phyloP scores from a whole-genome alignment of 495 filamentous ascomycete genomes.

The Chaetomium cochliodes region DNA sequence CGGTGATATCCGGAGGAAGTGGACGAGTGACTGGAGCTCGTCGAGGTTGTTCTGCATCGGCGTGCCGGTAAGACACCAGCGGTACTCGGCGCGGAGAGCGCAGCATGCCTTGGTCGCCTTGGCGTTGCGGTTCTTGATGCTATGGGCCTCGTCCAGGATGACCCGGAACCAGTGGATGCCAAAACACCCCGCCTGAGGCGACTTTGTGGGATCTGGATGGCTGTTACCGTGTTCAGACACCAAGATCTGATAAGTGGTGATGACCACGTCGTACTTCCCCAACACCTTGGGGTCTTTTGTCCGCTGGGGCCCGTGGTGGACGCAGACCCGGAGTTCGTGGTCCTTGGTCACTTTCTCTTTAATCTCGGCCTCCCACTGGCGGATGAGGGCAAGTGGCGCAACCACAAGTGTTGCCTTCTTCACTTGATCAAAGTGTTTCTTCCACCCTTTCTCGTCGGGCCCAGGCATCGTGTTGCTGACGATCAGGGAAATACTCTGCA shows the following conservation, averaged over 20 bases:
- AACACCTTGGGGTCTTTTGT: constrained; percentile 74
- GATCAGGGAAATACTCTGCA: constrained; percentile 79
- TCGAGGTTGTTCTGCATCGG: constrained; percentile 99
- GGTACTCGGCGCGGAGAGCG: constrained; percentile 74
- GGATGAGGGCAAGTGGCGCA: constrained; percentile 91
- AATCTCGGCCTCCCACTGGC: constrained; percentile 95
- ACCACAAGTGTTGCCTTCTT: constrained; percentile 85
- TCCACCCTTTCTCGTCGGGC: constrained; percentile 49
- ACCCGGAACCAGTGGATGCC: constrained; percentile 92
- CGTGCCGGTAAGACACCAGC: constrained; percentile 95
- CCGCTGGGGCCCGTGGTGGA: constrained; percentile 86
- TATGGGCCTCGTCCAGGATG: constrained; percentile 94
- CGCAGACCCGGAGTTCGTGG: constrained; percentile 71
- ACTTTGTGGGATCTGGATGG: constrained; percentile 46
- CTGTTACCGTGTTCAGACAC: constrained; percentile 80
- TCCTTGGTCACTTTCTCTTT: constrained; percentile 66
- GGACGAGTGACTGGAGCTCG: constrained; percentile 88
- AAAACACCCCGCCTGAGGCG: constrained; percentile 77
- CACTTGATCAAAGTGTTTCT: constrained; percentile 59
- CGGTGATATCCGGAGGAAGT: constrained; percentile 88
- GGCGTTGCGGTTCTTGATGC: constrained; percentile 96
- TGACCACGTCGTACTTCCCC: constrained; percentile 87
- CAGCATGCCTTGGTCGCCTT: constrained; percentile 89
- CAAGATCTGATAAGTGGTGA: constrained; percentile 93
- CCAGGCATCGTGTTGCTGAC: constrained; percentile 74